Percentiles rank a stretch among this genome's conserved stretches.
Conservation (phyloP, 2,329 filamentous ascomycete species). For the Pyricularia sp. region DNA sequence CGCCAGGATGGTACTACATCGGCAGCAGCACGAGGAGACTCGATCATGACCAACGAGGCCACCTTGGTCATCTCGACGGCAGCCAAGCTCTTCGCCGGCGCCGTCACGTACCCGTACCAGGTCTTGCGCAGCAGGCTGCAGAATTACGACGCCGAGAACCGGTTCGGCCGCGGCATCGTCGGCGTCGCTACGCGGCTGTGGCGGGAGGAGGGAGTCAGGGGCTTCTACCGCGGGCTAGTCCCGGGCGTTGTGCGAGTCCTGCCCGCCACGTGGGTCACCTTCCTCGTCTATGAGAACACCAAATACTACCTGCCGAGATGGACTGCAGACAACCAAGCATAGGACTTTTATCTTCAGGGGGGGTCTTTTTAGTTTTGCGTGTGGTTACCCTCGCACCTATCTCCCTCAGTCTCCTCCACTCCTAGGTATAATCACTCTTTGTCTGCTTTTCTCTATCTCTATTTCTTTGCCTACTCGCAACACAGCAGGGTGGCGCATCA, state of each 20-base stretch:
- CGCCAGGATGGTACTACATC: constrained; percentile 5
- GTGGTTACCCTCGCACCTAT: not conserved
- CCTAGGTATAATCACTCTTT: not conserved
- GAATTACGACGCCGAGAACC: constrained; percentile 70
- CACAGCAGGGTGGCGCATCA: not conserved
- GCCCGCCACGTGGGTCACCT: constrained; percentile 93
- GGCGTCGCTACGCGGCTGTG: constrained; percentile 71
- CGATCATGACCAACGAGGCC: constrained; percentile 57
- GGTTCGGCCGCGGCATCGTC: constrained; percentile 59
- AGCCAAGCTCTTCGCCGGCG: constrained; percentile 83
- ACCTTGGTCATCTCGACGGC: constrained; percentile 72
- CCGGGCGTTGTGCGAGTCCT: constrained; percentile 86
- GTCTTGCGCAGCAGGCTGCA: constrained; percentile 83
- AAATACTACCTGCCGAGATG: constrained; percentile 56
- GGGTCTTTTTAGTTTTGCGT: not conserved
- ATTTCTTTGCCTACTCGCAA: not conserved
- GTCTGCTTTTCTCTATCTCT: not conserved
- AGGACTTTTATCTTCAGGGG: not conserved
- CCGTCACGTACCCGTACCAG: constrained; percentile 89
- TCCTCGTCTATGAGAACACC: constrained; percentile 93
- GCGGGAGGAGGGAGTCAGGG: constrained; percentile 65
- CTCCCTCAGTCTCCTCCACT: not conserved
- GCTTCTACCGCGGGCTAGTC: constrained; percentile 86
- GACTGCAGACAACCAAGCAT: constrained; percentile 10
- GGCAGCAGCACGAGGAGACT: constrained; percentile 10